Conservation (phyloP, 2,329 filamentous ascomycete genomes). For the Sporothrix mexicana region DNA sequence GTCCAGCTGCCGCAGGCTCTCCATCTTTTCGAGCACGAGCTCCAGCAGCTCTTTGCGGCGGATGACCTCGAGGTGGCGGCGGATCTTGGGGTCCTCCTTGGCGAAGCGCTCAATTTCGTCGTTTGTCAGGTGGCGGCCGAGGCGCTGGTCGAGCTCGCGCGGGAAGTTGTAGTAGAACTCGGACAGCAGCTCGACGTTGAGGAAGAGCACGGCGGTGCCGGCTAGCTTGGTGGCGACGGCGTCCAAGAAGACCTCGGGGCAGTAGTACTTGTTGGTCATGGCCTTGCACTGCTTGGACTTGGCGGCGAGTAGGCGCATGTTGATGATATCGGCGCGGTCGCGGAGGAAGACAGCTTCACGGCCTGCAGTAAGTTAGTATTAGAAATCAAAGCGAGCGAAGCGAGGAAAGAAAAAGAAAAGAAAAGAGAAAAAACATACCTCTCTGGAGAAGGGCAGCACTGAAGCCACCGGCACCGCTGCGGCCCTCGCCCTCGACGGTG, state of each 20-base stretch:
- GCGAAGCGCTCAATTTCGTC: constrained; percentile 89
- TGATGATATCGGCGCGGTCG: constrained; percentile 86
- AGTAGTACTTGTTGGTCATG: constrained; percentile 91
- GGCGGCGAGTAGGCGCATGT: constrained; percentile 84
- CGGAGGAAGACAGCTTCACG: constrained; percentile 93
- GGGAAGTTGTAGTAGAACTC: constrained; percentile 99
- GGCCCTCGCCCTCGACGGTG: constrained; percentile 79
- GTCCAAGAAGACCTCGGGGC: constrained; percentile 96
- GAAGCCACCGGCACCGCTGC: constrained; percentile 89
- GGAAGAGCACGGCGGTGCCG: constrained; percentile 91
- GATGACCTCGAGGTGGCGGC: constrained; percentile 88
- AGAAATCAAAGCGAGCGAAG: too few relatives aligned
- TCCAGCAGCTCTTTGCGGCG: constrained; percentile 90
- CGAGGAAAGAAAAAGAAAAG: too few relatives aligned
- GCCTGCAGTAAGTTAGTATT: constrained; percentile 61
- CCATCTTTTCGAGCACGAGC: constrained; percentile 94
- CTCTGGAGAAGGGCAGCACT: constrained; percentile 82
- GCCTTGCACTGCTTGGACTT: constrained; percentile 88
- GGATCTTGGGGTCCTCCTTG: constrained; percentile 88
- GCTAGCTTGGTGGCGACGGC: constrained; percentile 94
- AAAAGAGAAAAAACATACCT: constrained; percentile 61
- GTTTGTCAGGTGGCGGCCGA: constrained; percentile 79
- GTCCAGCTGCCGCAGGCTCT: constrained; percentile 83
- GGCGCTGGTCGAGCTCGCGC: constrained; percentile 82
- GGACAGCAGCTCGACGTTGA: constrained; percentile 93